Base-by-base conservation (phyloP, 2,329 filamentous ascomycete species). In the Scopulariopsis brevicaulis region DNA sequence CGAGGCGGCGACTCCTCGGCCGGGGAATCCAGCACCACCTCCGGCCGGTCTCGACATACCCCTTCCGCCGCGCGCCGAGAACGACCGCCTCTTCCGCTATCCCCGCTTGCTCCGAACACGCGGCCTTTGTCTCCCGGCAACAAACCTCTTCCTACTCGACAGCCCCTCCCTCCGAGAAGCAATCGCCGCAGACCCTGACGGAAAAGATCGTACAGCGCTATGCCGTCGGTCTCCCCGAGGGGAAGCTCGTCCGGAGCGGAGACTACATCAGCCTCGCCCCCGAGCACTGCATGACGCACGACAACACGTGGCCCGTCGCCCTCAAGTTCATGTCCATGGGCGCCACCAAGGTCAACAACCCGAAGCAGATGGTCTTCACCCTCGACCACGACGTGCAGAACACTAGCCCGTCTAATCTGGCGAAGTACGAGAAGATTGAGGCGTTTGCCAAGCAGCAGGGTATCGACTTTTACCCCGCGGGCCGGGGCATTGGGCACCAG, bases 191-290 rank as follows among this genome's bases (percentile, higher is more conserved):
- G 72, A 96, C 89, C 2, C 73, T 96, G 56, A 94, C 89, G 2
- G 92, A 96, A 70, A 96, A 96, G 77, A 96, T 96, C 60, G 86
- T 96, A 0, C 92, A 96, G 70, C 74, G 79, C 18, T 86, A 96
- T 70, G 81, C 90, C 0, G 78, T 91, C n/a, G 89, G 85, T 11
- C 80, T 96, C 1, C 73, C 88, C 1, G 70, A 82, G 12, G 89
- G 84, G 60, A 96, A 96, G 74, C 76, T 79, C 59, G 88, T 96
- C 65, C 81, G 79, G 65, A 77, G 81, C 4, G 91, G 92, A 66
- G 91, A 96, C 78, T 96, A 94, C 75, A 84, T 96, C 59, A 87
- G 82, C 0, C 77, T 96, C 77, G 25, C 34, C 24, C 54, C 61
- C 1, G 56, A 61, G 24, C 58, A 52, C 57, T 57, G 55, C 22